Base-by-base conservation (phyloP, 176 grass and related monocot genomes). In the Eragrostis curvula region DNA sequence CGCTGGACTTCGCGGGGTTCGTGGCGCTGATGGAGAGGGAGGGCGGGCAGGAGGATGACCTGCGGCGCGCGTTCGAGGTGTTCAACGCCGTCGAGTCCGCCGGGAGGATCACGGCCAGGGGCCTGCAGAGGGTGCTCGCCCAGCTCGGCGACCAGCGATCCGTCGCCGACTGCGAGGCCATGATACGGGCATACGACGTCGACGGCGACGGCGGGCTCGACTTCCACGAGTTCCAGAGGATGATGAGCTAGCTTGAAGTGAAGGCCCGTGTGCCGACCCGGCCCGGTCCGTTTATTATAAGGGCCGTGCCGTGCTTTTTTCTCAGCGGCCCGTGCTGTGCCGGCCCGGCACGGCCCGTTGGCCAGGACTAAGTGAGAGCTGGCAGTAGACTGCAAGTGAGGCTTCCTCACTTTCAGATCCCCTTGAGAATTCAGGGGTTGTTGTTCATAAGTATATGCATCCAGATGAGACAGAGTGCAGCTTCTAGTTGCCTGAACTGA, bases 141-240 rank as follows among this genome's bases (percentile, higher is more conserved):
- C 84, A 86, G 81, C 90, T 98, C 11, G 96, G 96, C 6, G 92
- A 98, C 66, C 90, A 93, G 66, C 88, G 90, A 10, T 91, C 90
- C 7, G 68, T 98, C 40, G 79, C 90, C 1, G 88, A 95, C 10
- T 98, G 96, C 67, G 75, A 93, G 77, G 81, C 90, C 74, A 98
- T 98, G 96, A 95, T 98, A 8, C 65, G 88, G 27, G 88, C 91
- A 16, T 98, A 93, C 75, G 96, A 95, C 83, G 88, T 98, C 18
- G 88, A 98, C 48, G 96, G 96, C 45, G 90, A 95, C 9, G 96
- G 96, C 8, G 92, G 94, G 25, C 90, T 98, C 62, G 90, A 98
- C 68, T 98, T 98, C 90, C 86, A 86, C 13, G 92, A 98, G 81
- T 98, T 98, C 84, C 74, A 91, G 70, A 87, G 59, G 88, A 98